Conservation (phyloP, 1,284 basidiomycete genomes). For the Schizophyllum commune region DNA sequence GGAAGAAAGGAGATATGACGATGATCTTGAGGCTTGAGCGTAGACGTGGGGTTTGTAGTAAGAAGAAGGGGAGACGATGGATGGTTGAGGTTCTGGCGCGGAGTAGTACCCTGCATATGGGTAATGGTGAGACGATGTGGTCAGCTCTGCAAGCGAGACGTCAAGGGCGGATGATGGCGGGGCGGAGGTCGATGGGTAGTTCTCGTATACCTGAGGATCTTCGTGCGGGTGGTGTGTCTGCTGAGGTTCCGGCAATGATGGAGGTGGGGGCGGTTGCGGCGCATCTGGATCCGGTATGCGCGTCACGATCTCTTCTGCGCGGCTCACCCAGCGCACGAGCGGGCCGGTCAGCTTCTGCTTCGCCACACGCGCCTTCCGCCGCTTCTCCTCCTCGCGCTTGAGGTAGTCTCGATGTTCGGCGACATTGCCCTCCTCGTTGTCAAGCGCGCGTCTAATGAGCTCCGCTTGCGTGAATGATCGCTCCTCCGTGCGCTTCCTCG, state of each 20-base stretch:
- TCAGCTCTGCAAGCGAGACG: too few species aligned
- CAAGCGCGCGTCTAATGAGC: slow-evolving; percentile 73
- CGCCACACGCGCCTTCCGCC: slow-evolving; percentile 56
- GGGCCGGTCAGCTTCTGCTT: slow-evolving; percentile 62
- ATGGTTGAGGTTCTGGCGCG: too few species aligned
- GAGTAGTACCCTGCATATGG: too few species aligned
- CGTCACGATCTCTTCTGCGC: slow-evolving; percentile 40
- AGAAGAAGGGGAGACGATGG: too few species aligned
- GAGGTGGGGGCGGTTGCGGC: background rate
- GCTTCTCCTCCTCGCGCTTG: slow-evolving; percentile 73
- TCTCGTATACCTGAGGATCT: background rate
- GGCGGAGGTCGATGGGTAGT: background rate
- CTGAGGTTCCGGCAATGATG: background rate
- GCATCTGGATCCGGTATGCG: slow-evolving; percentile 14
- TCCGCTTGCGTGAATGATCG: slow-evolving; percentile 67
- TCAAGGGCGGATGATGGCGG: too few species aligned
- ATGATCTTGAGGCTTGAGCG: too few species aligned
- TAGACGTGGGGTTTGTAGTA: too few species aligned
- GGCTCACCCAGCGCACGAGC: slow-evolving; percentile 67
- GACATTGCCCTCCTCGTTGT: slow-evolving; percentile 80
- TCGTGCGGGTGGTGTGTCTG: background rate
- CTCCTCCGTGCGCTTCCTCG: slow-evolving; percentile 51
- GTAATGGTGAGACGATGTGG: too few species aligned
- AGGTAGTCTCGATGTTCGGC: slow-evolving; percentile 75
- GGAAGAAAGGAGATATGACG: too few species aligned